Base-by-base conservation (phyloP, 345 rosid genomes). In the Camelina laxa region DNA sequence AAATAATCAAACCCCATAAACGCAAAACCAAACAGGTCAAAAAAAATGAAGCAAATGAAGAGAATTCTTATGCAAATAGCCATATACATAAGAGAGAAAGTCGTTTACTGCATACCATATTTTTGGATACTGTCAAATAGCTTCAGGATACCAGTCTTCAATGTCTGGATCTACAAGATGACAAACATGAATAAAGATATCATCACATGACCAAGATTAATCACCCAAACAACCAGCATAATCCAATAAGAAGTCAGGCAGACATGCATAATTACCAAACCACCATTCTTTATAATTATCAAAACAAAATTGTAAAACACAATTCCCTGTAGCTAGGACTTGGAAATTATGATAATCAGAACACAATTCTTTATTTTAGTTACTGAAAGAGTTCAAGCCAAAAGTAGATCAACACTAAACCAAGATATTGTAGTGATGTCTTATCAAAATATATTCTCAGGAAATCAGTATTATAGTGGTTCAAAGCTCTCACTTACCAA, bases 121-220 rank as follows among this genome's bases (percentile, higher is more conserved):
- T 87, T 89, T 78, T 90, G 84, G 57, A 91, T 84, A 67, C 86
- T 81, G 82, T 92, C 98, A 78, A 88, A 91, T 73, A 96, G 93
- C 85, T 96, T 92, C 85, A 80, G 44, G 80, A 91, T 84, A 68
- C 85, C 91, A 58, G 60, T 91, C 79, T 85, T 89, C 72, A 91
- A 72, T 5, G 87, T 69, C 50, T 70, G 83, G 70, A 96, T 84
- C 99, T 96, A 85, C 78, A 78, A 81, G 66, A 60, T 59, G 70
- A 73, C 13, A 78, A 60, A 67, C n/a, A 78, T 49, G 51, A 50
- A 60, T 7, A 56, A 22, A 4, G 17, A 31, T 20, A 30, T 50
- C 73, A 77, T 51, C 56, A 58, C 35, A 72, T 22, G 41, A 58
- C 24, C 57, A 49, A 58, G 27, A 39, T 56, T 44, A 30, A 65